A percentile compares a stretch with the other conserved stretches of the same genome.
phyloP scores from a whole-genome alignment of 768 basidiomycete genomes.

The Mrakia frigida region DNA sequence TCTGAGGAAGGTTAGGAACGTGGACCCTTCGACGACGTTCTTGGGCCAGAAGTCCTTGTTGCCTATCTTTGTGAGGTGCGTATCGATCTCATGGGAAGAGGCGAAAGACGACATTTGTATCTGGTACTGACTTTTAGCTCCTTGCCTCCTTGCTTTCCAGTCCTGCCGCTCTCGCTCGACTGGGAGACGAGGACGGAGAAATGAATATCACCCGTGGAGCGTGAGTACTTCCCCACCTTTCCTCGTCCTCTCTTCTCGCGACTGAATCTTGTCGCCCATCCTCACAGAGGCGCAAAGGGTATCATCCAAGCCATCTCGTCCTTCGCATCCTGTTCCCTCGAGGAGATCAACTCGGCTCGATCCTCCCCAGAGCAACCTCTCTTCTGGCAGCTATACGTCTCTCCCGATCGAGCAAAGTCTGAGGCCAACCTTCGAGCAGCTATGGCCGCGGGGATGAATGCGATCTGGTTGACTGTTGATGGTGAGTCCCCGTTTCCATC shows the following conservation, averaged over 20 bases:
- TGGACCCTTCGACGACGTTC: conserved; percentile 25
- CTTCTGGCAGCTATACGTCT: conserved; percentile 35
- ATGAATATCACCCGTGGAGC: conserved; percentile 32
- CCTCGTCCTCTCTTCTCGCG: too few relatives aligned
- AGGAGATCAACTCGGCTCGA: conserved; percentile 38
- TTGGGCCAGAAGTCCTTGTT: conserved; percentile 20
- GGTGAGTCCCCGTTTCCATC: neutral
- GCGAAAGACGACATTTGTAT: too few relatives aligned
- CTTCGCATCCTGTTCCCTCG: conserved; percentile 39
- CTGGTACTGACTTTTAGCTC: neutral
- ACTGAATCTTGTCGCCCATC: neutral
- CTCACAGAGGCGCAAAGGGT: conserved; percentile 28
- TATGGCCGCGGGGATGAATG: neutral
- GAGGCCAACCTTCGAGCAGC: neutral
- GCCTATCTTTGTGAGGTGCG: conserved; percentile 21
- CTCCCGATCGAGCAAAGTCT: conserved; percentile 9
- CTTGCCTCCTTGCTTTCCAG: neutral
- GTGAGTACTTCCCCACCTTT: neutral
- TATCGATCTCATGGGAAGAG: neutral
- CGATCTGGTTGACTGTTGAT: neutral
- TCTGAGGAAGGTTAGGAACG: conserved; percentile 26
- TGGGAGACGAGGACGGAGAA: conserved; percentile 32
- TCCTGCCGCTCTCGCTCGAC: conserved; percentile 30
- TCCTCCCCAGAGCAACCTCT: conserved; percentile 36
- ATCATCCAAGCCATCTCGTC: conserved; percentile 39